Conservation (phyloP, 2,329 filamentous ascomycete genomes). For the Penicillium sp. region DNA sequence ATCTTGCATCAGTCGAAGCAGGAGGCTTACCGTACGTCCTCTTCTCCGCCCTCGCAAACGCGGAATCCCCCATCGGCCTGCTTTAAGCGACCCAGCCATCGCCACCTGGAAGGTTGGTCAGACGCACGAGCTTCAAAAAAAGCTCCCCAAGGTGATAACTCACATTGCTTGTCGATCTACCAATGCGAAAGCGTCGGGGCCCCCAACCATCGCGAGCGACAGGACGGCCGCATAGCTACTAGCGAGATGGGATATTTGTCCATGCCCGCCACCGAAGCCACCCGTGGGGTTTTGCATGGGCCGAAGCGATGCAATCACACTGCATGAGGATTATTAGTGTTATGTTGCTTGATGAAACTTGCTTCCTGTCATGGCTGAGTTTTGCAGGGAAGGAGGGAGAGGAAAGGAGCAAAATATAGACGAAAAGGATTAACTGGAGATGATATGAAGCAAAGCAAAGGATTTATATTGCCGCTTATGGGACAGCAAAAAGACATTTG, state of each 20-base stretch:
- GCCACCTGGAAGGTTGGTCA: conserved; percentile 63
- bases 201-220: conserved; percentile 77
- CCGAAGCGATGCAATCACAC: conserved; percentile 72
- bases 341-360: neutral
- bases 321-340: conserved; percentile 30
- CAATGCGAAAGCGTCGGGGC: conserved; percentile 71
- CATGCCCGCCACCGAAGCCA: conserved; percentile 92
- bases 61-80: conserved; percentile 87
- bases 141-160: conserved; percentile 26
- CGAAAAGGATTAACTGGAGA: conserved; percentile 7
- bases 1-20: conserved; percentile 20
- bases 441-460: neutral
- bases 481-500: neutral
- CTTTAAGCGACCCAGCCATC: conserved; percentile 85
- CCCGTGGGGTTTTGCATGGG: conserved; percentile 82
- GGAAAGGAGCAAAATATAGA: conserved; percentile 7
- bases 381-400: neutral
- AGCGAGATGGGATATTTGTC: conserved; percentile 86
- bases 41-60: conserved; percentile 83
- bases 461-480: neutral
- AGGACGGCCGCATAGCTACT: conserved; percentile 85
- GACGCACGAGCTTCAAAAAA: conserved; percentile 13
- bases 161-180: conserved; percentile 79
- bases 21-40: conserved; percentile 78
- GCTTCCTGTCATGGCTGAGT: neutral